These are phyloP conservation scores for Amylostereum areolatum DNA, from an alignment of 1,284 basidiomycete species.

Conservation along the genomic window DNA sequence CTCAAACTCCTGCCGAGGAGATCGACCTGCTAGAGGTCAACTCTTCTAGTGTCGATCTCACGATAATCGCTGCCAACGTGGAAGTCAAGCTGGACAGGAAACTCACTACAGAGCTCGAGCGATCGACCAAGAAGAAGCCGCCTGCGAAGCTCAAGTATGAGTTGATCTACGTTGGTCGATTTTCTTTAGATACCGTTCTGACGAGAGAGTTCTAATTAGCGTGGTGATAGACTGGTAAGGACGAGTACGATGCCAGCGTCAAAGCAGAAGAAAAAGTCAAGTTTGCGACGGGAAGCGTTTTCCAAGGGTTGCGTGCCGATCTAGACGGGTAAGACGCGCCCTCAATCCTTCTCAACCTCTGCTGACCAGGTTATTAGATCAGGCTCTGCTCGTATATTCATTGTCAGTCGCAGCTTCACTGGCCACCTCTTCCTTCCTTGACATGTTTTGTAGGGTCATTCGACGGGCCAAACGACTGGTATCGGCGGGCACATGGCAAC, in stretches of 20 bases:
- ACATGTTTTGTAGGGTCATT: slow-evolving; percentile 49
- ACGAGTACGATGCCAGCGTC: slow-evolving; percentile 77
- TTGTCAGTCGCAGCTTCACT: slow-evolving; percentile 34
- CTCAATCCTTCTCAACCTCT: slow-evolving; percentile 4
- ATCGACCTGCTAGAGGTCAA: slow-evolving; percentile 55
- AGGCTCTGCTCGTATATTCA: slow-evolving; percentile 70
- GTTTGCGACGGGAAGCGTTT: slow-evolving; percentile 69
- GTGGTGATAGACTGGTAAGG: slow-evolving; percentile 70
- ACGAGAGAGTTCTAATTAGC: neutral
- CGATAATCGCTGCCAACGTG: slow-evolving; percentile 81
- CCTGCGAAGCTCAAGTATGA: slow-evolving; percentile 76
- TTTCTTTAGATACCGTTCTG: neutral
- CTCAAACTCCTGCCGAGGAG: slow-evolving; percentile 28
- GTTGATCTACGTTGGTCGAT: slow-evolving; percentile 71
- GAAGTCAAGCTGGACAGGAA: slow-evolving; percentile 70
- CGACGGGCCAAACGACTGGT: slow-evolving; percentile 90
- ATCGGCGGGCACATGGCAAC: slow-evolving; percentile 89
- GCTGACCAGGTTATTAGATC: slow-evolving; percentile 29
- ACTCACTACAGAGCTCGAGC: slow-evolving; percentile 74
- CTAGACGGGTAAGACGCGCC: slow-evolving; percentile 57
- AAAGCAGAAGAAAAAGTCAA: slow-evolving; percentile 58
- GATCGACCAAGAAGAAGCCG: slow-evolving; percentile 94
- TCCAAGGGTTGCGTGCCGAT: slow-evolving; percentile 81
- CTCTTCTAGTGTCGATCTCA: slow-evolving; percentile 67
- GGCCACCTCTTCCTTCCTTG: neutral